These are phyloP conservation scores for Pseudogymnoascus sp. DNA, from an alignment of 2,329 filamentous ascomycete genomes.

Conservation along the genomic window DNA sequence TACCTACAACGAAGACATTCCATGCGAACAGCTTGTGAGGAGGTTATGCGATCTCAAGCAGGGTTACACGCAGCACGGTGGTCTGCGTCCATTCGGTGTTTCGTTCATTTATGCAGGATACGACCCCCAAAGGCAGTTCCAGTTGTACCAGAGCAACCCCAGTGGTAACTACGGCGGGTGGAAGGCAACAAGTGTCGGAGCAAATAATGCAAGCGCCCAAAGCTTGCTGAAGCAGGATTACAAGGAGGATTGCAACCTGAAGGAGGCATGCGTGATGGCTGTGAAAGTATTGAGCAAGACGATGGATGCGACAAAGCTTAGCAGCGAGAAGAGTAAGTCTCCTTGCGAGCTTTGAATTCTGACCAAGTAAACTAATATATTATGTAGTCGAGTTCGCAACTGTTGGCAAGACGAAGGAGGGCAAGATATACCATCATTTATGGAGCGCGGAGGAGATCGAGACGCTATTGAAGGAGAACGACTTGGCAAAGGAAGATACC, in stretches of 20 bases:
- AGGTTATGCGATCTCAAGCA: conserved; percentile 97
- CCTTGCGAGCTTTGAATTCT: not conserved
- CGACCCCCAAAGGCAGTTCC: conserved; percentile 92
- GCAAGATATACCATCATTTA: conserved; percentile 95
- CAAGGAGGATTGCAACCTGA: conserved; percentile 92
- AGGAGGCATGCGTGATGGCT: conserved; percentile 93
- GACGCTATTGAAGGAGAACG: conserved; percentile 86
- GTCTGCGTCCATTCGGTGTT: conserved; percentile 93
- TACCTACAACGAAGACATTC: conserved; percentile 99
- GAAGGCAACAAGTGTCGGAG: conserved; percentile 96
- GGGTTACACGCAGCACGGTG: conserved; percentile 97
- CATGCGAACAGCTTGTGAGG: conserved; percentile 96
- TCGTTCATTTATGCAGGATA: conserved; percentile 99
- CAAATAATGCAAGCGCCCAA: conserved; percentile 96
- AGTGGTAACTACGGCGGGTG: conserved; percentile 98
- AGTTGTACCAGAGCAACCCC: conserved; percentile 98
- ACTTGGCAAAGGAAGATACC: conserved; percentile 73
- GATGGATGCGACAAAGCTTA: conserved; percentile 98
- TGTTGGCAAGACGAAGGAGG: conserved; percentile 87
- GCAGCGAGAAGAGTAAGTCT: conserved; percentile 91
- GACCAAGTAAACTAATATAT: conserved; percentile 18
- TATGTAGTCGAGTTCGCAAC: conserved; percentile 88
- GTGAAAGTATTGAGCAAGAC: conserved; percentile 99
- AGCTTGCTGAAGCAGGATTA: conserved; percentile 98
- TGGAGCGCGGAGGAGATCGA: conserved; percentile 98